Base-by-base conservation (phyloP, 2,329 filamentous ascomycete genomes). In the Neurospora sp. region DNA sequence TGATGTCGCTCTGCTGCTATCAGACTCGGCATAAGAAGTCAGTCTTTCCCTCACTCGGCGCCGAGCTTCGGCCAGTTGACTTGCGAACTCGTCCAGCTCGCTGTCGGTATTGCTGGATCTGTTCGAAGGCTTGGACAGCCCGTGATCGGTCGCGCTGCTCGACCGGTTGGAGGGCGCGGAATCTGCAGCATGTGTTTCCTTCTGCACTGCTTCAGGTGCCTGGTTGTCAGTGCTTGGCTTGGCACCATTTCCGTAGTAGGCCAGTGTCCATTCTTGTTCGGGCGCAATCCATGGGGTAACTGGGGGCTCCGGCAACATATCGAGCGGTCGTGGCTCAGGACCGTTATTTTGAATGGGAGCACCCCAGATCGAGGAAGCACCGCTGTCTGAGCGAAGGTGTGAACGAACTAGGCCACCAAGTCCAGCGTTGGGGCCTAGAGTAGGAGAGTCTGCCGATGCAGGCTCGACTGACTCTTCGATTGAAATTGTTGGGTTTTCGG, bases 391-490 rank as follows among this genome's bases (percentile, higher is more conserved):
- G 68, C 96, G 89, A 52, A 98, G 82, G 82, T 98, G 96, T 72
- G 94, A 90, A 39, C 91, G 89, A 66, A 97, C 90, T 83, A 97
- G 87, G 1, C 91, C 91, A 76, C 90, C 95, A 17, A 97, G 83
- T 0, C 92, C 93, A 19, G 82, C 81, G 17, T 83, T 83, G 11
- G 91, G 90, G 1, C 91, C 91, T 6, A 97, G 81, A 0, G 93
- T 96, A 0, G 94, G 93, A 0, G 93, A 97, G 76, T 97, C 93
- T 10, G 78, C 78, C 0, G 84, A 79, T 8, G 79, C 78, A 5
- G 70, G 23, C 3, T 72, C 72, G 10, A 76, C 74, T 0, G 79
- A 73, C 11, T 71, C 72, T n/a, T 66, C 66, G n/a, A 68, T 33
- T 10, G 73, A 71, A 13, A 72, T 13, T 5, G 71, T 73, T 0